Base-by-base conservation (phyloP, 1,139 yeast genomes). In the Kurtzmaniella quercitrusa region DNA sequence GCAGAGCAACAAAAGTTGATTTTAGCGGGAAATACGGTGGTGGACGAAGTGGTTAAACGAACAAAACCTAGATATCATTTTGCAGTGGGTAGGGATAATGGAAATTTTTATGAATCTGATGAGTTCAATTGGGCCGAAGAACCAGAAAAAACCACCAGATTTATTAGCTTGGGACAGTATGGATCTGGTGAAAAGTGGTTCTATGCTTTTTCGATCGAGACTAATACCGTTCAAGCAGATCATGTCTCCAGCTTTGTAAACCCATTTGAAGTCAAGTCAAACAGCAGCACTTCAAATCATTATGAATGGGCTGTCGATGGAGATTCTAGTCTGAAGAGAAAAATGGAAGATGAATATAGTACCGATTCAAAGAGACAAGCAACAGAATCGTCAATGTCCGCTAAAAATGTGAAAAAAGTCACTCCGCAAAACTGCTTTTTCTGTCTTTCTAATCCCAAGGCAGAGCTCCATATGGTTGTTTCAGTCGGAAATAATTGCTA, bases 401-500 rank as follows among this genome's bases (percentile, higher is more conserved):
- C 45, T n/a, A 60, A 61, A 38, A 63, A 57, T 49, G 49, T 49
- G 23, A 70, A 65, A 47, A 61, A 58, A 1, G 74, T 83, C 1
- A 55, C 72, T 1, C 87, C 88, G 0, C 70, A 67, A 14, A 63
- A 70, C 34, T 91, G 98, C 56, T 89, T 86, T 63, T 86, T 91
- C 56, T 91, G 97, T 57, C 71, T 89, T 19, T 80, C 94, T 1
- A 88, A 88, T 53, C 88, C 95, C 0, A 76, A 80, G 16, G 75
- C 87, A 4, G 94, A 85, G 51, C 73, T 86, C 2, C 95, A 88
- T 58, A 80, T 91, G 84, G 78, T 91, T 23, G 75, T 88, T 1
- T 78, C 94, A 0, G 83, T 91, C 44, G 93, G 88, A 0, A 73
- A 74, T 8, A 67, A 71, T 35, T 65, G 81, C 1, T 91, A 88